These are phyloP conservation scores for Punica granatum DNA, from an alignment of 345 rosid genomes.

Conservation along the genomic window DNA sequence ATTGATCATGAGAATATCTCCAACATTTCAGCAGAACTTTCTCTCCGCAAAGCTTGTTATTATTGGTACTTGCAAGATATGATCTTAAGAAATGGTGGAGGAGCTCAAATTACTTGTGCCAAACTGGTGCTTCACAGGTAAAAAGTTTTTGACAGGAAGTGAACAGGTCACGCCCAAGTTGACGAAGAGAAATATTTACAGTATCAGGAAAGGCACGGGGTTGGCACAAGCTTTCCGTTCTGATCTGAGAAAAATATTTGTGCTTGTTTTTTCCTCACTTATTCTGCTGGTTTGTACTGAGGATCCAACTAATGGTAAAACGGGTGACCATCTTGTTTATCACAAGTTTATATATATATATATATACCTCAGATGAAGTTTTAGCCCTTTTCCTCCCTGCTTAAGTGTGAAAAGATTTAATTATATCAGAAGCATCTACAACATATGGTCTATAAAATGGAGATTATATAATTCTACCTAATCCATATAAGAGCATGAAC, in stretches of 20 bases:
- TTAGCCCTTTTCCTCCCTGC: background rate
- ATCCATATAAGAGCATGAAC: background rate
- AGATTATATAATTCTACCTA: background rate
- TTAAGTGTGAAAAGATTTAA: background rate
- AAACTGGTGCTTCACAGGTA: conserved; percentile 1
- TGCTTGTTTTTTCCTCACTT: background rate
- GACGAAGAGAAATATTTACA: background rate
- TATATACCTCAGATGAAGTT: background rate
- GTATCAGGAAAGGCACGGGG: background rate
- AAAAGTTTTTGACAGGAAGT: background rate
- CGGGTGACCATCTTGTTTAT: background rate
- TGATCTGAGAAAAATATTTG: background rate
- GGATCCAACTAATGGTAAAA: background rate
- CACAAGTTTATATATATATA: background rate
- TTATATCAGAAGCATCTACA: background rate
- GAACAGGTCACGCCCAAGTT: background rate
- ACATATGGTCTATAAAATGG: background rate
- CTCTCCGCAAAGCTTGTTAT: background rate
- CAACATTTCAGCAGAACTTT: background rate
- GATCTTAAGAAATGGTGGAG: background rate
- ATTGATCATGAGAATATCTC: background rate
- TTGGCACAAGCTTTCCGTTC: background rate
- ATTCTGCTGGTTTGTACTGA: background rate
- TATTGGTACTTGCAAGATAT: background rate
- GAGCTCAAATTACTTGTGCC: background rate